A percentile compares a stretch with the other conserved stretches of the same genome.
phyloP scores from a whole-genome alignment of 2,329 filamentous ascomycete genomes.

The Fusarium longipes region DNA sequence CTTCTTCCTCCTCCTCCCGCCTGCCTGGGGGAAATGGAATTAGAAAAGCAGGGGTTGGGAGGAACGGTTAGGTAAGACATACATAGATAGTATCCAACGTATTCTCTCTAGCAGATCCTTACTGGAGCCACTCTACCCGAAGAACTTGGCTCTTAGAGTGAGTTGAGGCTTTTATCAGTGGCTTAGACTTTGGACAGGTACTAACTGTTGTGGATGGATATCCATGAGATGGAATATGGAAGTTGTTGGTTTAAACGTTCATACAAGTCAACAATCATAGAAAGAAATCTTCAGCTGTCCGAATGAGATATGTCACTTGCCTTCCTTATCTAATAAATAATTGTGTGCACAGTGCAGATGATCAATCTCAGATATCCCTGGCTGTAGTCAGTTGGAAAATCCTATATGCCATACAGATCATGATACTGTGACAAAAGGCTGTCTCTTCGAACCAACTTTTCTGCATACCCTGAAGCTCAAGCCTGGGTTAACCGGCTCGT shows the following conservation, averaged over 20 bases:
- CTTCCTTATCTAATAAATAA: background rate
- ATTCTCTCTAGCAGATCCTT: background rate
- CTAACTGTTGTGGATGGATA: background rate
- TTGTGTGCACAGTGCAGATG: background rate
- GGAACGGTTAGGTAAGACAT: slow-evolving; percentile 12
- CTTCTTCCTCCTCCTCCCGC: background rate
- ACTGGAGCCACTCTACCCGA: background rate
- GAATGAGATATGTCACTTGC: background rate
- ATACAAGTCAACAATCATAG: background rate
- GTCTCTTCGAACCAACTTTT: background rate
- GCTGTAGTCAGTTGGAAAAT: too few species aligned
- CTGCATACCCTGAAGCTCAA: background rate
- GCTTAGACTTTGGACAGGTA: background rate
- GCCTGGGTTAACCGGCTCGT: background rate
- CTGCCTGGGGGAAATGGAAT: background rate
- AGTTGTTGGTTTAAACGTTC: too few species aligned
- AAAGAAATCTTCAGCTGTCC: too few species aligned
- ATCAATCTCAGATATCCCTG: too few species aligned
- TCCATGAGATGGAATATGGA: too few species aligned
- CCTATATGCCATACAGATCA: too few species aligned
- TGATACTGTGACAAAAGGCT: too few species aligned
- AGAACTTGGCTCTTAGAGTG: background rate
- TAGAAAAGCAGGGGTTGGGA: background rate
- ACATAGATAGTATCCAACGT: background rate
- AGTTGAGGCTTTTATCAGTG: background rate